Evolutionary conservation across 768 basidiomycete species (phyloP), one percentile per base, ranked within the genome.

Genomic region (Clitopilus hobsonii): DNA sequence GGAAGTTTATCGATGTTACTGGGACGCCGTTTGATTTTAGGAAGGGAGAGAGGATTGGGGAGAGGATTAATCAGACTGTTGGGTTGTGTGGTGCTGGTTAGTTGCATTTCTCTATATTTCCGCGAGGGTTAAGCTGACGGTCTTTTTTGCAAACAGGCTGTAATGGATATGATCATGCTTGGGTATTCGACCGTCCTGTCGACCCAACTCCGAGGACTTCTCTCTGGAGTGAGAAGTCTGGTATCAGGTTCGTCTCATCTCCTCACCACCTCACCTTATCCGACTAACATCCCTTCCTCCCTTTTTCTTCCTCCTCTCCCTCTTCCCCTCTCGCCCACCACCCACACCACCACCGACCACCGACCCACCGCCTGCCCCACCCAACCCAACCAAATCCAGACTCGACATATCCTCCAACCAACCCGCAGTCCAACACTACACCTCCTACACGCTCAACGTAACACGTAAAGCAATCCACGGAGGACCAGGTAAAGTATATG

Each of bases 341-440:
- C n/a, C n/a, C n/a, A n/a, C n/a, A n/a, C n/a, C n/a, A n/a, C n/a
- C n/a, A n/a, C n/a, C n/a, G n/a, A n/a, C n/a, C n/a, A n/a, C n/a
- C n/a, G n/a, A n/a, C n/a, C n/a, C n/a, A n/a, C n/a, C n/a, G n/a
- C n/a, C n/a, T n/a, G n/a, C n/a, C n/a, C n/a, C n/a, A n/a, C n/a
- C n/a, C n/a, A n/a, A n/a, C n/a, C n/a, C n/a, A n/a, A n/a, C n/a
- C n/a, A 5, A n/a, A 27, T 27, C 55, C 52, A 81, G 80, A 28
- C 60, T 82, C 14, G 79, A 81, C 32, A 75, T 82, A 18, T 69
- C 69, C 0, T 78, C 81, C 0, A 71, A 79, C 60, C 80, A 82
- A 60, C 76, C 79, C 3, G 78, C 75, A 1, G 74, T 77, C 7
- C 77, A 82, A 56, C 73, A 82, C 2, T 82, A 80, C 59, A 74